A percentile compares a stretch with the other conserved stretches of the same genome.
Conservation (phyloP, 768 basidiomycete species). For the Termitomyces sp. region DNA sequence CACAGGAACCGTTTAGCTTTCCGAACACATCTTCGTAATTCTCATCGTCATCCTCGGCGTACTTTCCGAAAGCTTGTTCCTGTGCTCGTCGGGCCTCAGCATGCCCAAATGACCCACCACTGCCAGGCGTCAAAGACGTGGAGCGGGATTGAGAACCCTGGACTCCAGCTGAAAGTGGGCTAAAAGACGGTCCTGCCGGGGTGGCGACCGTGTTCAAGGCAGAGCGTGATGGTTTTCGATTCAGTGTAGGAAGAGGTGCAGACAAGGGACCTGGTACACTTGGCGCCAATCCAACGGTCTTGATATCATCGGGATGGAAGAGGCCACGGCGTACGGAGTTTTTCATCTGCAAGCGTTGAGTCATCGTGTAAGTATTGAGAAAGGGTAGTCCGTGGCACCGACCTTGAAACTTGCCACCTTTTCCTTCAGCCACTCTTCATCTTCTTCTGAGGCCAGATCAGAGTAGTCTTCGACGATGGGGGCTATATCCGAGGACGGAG, state of each 20-base stretch:
- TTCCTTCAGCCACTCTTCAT: conserved; percentile 58
- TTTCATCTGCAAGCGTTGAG: conserved; percentile 44
- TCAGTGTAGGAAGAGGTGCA: conserved; percentile 58
- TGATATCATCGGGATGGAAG: conserved; percentile 88
- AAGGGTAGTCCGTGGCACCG: conserved; percentile 9
- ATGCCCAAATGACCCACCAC: conserved; percentile 58
- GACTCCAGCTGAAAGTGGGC: conserved; percentile 21
- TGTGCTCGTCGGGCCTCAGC: conserved; percentile 53
- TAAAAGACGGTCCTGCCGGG: conserved; percentile 23
- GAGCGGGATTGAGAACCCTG: conserved; percentile 48
- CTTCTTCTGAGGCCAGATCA: conserved; percentile 78
- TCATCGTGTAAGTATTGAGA: background rate
- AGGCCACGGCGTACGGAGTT: conserved; percentile 69
- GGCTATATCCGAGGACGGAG: conserved; percentile 55
- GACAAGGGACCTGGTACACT: conserved; percentile 56
- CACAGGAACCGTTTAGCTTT: conserved; percentile 63
- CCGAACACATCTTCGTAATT: conserved; percentile 96
- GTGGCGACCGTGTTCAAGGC: conserved; percentile 41
- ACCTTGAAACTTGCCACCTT: conserved; percentile 88
- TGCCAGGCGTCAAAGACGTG: conserved; percentile 44
- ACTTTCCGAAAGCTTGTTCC: conserved; percentile 69
- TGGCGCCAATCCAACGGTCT: conserved; percentile 56
- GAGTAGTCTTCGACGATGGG: conserved; percentile 90
- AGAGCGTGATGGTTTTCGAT: conserved; percentile 49
- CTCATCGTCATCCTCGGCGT: conserved; percentile 82